Evolutionary conservation across 2,329 filamentous ascomycete species (phyloP).

Genomic region (Cylindrodendrum hubeiense): DNA sequence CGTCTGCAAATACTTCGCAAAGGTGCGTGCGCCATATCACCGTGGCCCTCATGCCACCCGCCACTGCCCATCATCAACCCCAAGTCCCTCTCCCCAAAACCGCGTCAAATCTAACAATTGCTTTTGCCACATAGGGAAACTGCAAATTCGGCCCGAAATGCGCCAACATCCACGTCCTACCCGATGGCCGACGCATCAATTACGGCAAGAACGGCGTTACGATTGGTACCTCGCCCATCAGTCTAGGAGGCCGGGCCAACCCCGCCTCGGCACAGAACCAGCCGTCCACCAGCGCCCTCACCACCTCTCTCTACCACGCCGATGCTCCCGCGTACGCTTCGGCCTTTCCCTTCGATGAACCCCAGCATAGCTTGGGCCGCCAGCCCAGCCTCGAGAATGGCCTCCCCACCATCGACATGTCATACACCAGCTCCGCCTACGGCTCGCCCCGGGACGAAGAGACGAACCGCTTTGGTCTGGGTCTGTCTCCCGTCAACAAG

Average conservation of each 20-base stretch:
- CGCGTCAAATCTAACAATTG: slow-evolving; percentile 37
- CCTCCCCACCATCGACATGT: slow-evolving; percentile 70
- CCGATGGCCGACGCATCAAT: slow-evolving; percentile 93
- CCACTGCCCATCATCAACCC: slow-evolving; percentile 17
- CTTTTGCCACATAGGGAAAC: slow-evolving; percentile 75
- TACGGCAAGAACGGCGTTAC: slow-evolving; percentile 78
- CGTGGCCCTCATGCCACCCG: slow-evolving; percentile 26
- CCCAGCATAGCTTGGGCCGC: slow-evolving; percentile 58
- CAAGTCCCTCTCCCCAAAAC: slow-evolving; percentile 16
- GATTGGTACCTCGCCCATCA: slow-evolving; percentile 68
- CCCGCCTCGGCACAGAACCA: slow-evolving; percentile 62
- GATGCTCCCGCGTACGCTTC: slow-evolving; percentile 54
- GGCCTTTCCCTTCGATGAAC: slow-evolving; percentile 57
- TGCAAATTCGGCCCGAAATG: slow-evolving; percentile 99
- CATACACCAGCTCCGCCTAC: slow-evolving; percentile 72
- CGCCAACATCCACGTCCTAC: slow-evolving; percentile 94
- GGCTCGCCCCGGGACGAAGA: slow-evolving; percentile 85
- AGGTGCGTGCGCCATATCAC: slow-evolving; percentile 70
- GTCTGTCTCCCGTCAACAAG: slow-evolving; percentile 81
- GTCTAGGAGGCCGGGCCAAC: slow-evolving; percentile 75
- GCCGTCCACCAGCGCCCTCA: slow-evolving; percentile 77
- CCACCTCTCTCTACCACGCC: slow-evolving; percentile 63
- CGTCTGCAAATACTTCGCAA: slow-evolving; percentile 98
- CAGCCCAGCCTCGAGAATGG: slow-evolving; percentile 68
- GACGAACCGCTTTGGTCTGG: slow-evolving; percentile 71